These are phyloP conservation scores for Telfairia occidentalis DNA, from an alignment of 331 rosid genomes.

Conservation along the genomic window DNA sequence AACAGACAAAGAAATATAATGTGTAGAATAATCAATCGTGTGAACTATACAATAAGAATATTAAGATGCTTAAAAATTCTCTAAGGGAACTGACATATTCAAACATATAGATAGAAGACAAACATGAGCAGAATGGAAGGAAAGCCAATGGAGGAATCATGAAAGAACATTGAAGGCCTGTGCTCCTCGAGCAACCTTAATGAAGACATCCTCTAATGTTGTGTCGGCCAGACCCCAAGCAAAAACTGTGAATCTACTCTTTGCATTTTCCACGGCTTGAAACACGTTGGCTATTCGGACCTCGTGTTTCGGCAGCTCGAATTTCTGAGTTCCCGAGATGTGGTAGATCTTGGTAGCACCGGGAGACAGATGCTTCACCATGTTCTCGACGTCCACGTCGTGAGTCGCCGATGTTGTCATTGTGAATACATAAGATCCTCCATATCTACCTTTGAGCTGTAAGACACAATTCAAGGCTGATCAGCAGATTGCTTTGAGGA, in stretches of 20 bases:
- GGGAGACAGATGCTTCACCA: constrained; percentile 49
- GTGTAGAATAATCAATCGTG: background rate
- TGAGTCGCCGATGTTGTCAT: constrained; percentile 62
- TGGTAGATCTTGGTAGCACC: constrained; percentile 57
- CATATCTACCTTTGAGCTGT: constrained; percentile 80
- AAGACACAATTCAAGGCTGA: background rate
- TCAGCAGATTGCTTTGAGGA: background rate
- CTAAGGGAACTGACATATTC: background rate
- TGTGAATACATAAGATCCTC: constrained; percentile 76
- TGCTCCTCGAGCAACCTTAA: constrained; percentile 59
- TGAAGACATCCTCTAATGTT: constrained; percentile 87
- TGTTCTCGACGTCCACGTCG: constrained; percentile 55
- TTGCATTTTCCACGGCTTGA: constrained; percentile 54
- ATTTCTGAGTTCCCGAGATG: constrained; percentile 80
- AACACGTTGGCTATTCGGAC: constrained; percentile 64
- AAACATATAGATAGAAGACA: background rate
- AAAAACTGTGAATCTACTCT: constrained; percentile 51
- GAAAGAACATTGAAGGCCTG: constrained; percentile 4
- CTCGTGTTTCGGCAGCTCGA: constrained; percentile 68
- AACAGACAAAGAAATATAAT: background rate
- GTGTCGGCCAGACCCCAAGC: constrained; percentile 95
- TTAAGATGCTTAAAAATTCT: background rate
- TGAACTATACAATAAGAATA: background rate
- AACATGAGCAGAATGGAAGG: background rate
- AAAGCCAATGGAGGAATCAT: background rate